Base-by-base conservation (phyloP, 768 basidiomycete genomes). In the Pilatotrama ljubarskyi region DNA sequence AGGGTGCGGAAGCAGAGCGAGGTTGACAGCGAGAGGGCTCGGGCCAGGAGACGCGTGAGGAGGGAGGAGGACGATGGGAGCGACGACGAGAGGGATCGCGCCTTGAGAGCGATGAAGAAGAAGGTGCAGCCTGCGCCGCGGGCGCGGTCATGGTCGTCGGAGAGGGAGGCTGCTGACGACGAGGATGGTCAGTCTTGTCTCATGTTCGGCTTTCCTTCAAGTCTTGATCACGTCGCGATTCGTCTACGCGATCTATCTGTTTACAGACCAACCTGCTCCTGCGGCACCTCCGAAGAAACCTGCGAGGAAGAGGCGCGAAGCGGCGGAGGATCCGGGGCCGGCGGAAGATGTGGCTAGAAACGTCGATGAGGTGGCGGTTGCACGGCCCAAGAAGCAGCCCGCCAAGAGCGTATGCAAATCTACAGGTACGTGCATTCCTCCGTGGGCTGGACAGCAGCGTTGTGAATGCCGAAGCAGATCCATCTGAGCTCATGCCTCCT, bases 401-500 rank as follows among this genome's bases (percentile, higher is more conserved):
- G 15, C 32, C 2, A 51, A 41, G 15, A 24, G 14, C 18, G 46
- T 9, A 13, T n/a, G 40, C 38, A 40, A 42, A 22, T 42, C 50
- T 17, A n/a, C 35, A 13, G 53, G 54, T 56, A n/a, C 58, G 50
- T 60, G 7, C 13, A 10, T 20, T 15, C 17, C 6, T 15, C 18
- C 24, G 15, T 13, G 4, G 1, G 9, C 8, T 1, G 3, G 10
- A 14, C 29, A 42, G 26, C 20, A 20, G 13, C 38, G 18, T 26
- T 14, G 29, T 36, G n/a, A 29, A 53, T 22, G 4, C 7, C 44
- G 22, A 14, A 6, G 20, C 46, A 42, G 58, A 50, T n/a, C 44
- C 56, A 11, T 51, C 58, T 11, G 44, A 36, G 32, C 71, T 61
- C 20, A 61, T 61, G 53, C 60, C 61, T 22, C 72, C 75, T 0